A percentile compares a stretch with the other conserved stretches of the same genome.
These are phyloP conservation scores for Magnusiomyces sp. DNA, from an alignment of 1,139 yeast genomes.

Conservation along the genomic window DNA sequence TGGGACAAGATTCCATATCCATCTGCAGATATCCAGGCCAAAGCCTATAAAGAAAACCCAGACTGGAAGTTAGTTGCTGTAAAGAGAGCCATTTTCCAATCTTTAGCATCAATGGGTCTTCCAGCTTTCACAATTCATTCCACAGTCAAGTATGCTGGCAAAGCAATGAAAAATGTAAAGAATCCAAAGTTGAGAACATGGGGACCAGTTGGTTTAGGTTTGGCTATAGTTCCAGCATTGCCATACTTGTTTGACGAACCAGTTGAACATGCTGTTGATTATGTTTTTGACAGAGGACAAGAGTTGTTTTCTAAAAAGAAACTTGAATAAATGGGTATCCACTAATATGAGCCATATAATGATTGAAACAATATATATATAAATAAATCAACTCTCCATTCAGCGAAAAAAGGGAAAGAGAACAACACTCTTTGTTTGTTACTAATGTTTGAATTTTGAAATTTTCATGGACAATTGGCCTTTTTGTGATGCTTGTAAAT, in stretches of 20 bases:
- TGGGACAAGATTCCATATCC: conserved; percentile 47
- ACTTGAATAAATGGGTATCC: neutral
- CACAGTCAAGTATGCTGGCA: conserved; percentile 63
- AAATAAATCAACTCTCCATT: too few relatives aligned
- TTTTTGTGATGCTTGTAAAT: too few relatives aligned
- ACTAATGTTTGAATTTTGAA: too few relatives aligned
- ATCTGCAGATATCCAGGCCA: conserved; percentile 26
- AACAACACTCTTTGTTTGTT: too few relatives aligned
- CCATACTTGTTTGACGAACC: conserved; percentile 82
- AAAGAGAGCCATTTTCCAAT: conserved; percentile 70
- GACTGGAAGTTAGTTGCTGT: conserved; percentile 62
- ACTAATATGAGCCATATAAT: neutral
- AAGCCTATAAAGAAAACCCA: conserved; percentile 35
- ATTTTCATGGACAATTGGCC: too few relatives aligned
- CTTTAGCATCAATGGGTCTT: conserved; percentile 77
- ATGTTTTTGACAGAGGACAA: conserved; percentile 52
- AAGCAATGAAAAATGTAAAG: conserved; percentile 41
- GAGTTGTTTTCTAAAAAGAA: conserved; percentile 20
- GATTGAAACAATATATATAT: too few relatives aligned
- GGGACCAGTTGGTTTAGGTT: conserved; percentile 74
- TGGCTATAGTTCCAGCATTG: conserved; percentile 67
- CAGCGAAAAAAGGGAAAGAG: too few relatives aligned
- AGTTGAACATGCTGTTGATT: conserved; percentile 62
- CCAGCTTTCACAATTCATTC: conserved; percentile 84
- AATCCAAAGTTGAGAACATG: conserved; percentile 45